phyloP scores from a whole-genome alignment of 352 stramenopile genomes.

The Vaucheria bursata region DNA sequence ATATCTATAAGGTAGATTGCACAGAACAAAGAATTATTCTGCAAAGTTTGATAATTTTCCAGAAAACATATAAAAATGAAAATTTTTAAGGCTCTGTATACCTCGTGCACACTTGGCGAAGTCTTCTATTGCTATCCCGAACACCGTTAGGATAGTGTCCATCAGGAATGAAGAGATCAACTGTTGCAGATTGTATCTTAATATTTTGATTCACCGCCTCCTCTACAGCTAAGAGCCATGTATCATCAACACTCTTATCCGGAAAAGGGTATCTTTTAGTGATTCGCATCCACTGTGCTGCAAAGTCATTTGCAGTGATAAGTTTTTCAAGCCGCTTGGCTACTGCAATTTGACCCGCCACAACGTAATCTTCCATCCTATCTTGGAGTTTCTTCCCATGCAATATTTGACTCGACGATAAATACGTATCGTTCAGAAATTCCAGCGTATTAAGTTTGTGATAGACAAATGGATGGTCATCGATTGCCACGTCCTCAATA shows the following conservation, averaged over 20 bases:
- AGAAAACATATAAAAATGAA: no score
- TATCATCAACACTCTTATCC: neutral
- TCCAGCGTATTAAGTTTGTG: neutral
- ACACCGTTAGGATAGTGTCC: constrained; percentile 22
- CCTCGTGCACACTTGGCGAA: constrained; percentile 3
- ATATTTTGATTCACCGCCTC: constrained; percentile 9
- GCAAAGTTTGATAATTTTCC: no score
- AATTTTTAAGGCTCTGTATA: no score
- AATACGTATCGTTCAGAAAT: no score
- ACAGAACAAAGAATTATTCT: no score
- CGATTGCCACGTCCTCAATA: constrained; percentile 11
- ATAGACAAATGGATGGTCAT: no score
- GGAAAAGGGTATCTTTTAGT: neutral
- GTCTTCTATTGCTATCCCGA: constrained; percentile 8
- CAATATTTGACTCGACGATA: neutral
- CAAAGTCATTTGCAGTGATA: constrained; percentile 25
- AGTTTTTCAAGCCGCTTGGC: constrained; percentile 11
- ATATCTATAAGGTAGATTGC: no score
- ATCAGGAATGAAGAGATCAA: constrained; percentile 36
- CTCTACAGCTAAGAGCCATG: constrained; percentile 22
- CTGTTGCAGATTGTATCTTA: constrained; percentile 21
- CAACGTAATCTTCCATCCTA: constrained; percentile 18
- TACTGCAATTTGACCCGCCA: constrained; percentile 16
- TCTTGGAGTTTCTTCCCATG: neutral
- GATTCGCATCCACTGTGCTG: neutral